Evolutionary conservation across 139 green algal genomes (phyloP).

Genomic region (Picochlorum sp.): DNA sequence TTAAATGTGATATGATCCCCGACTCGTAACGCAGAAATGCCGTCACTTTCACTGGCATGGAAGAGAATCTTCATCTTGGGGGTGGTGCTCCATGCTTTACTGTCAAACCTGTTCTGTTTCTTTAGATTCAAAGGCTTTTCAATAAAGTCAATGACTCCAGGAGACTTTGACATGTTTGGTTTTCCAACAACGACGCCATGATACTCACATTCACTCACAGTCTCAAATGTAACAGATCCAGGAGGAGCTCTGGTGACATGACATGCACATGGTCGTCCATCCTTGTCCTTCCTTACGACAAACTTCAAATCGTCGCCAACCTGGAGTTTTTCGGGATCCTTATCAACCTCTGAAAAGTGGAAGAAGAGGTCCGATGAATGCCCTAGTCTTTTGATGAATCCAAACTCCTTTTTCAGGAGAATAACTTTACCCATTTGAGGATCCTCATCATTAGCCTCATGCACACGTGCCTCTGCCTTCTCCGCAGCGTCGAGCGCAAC

Average conservation of each 20-base stretch:
- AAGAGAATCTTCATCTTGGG: not conserved
- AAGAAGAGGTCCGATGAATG: conserved; percentile 42
- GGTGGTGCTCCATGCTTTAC: not conserved
- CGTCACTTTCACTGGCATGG: not conserved
- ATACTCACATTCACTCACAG: conserved; percentile 12
- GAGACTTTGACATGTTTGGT: conserved; percentile 11
- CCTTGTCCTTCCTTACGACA: conserved; percentile 20
- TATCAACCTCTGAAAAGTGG: conserved; percentile 29
- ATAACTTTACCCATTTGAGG: conserved; percentile 25
- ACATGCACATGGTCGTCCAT: conserved; percentile 25
- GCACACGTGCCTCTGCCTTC: not conserved
- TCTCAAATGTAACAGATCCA: conserved; percentile 37
- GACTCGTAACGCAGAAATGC: not conserved
- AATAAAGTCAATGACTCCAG: conserved; percentile 31
- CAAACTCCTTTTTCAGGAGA: conserved; percentile 38
- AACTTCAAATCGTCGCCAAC: conserved; percentile 42
- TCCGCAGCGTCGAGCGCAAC: not conserved
- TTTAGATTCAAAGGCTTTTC: not conserved
- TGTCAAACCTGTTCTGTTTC: not conserved
- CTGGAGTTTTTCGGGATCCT: conserved; percentile 12
- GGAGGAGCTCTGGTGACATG: conserved; percentile 14
- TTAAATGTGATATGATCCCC: conserved; percentile 40
- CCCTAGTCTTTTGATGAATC: conserved; percentile 33
- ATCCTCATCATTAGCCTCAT: not conserved
- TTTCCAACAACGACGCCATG: conserved; percentile 28